Conservation (phyloP, 1,284 basidiomycete genomes). For the Moesziomyces sp. region DNA sequence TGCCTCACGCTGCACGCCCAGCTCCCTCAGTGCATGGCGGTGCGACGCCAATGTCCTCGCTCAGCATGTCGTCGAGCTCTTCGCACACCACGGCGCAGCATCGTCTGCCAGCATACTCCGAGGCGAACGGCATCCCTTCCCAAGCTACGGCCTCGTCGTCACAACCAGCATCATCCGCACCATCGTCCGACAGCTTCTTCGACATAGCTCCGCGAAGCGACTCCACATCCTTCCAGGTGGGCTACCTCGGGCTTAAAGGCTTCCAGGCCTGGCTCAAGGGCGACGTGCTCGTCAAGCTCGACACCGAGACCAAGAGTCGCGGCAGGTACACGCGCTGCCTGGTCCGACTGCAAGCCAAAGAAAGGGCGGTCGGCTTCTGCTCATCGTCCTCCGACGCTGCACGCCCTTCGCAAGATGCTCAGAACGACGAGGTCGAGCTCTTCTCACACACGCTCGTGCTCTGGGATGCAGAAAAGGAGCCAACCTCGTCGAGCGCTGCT, state of each 20-base stretch:
- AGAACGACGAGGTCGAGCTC: constrained; percentile 36
- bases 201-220: constrained; percentile 62
- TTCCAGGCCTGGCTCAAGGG: constrained; percentile 61
- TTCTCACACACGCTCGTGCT: constrained; percentile 48
- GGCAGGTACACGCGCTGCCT: constrained; percentile 38
- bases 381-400: not conserved
- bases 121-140: constrained; percentile 1
- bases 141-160: not conserved
- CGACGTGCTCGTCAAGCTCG: constrained; percentile 64
- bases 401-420: not conserved
- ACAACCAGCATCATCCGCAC: not conserved
- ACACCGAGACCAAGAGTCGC: constrained; percentile 25
- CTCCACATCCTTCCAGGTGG: constrained; percentile 64
- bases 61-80: not conserved
- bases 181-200: constrained; percentile 49
- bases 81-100: constrained; percentile 2
- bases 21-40: too few species aligned
- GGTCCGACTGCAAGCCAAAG: constrained; percentile 27
- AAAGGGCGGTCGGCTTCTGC: constrained; percentile 4
- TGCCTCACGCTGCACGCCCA: too few species aligned
- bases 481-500: constrained; percentile 25
- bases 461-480: constrained; percentile 44
- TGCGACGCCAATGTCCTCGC: not conserved
- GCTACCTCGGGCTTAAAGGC: constrained; percentile 62
- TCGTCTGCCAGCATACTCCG: constrained; percentile 30